Evolutionary conservation across 345 rosid species (phyloP), one percentile per base, ranked within the genome.

Genomic region (Lagerstroemia speciosa): DNA sequence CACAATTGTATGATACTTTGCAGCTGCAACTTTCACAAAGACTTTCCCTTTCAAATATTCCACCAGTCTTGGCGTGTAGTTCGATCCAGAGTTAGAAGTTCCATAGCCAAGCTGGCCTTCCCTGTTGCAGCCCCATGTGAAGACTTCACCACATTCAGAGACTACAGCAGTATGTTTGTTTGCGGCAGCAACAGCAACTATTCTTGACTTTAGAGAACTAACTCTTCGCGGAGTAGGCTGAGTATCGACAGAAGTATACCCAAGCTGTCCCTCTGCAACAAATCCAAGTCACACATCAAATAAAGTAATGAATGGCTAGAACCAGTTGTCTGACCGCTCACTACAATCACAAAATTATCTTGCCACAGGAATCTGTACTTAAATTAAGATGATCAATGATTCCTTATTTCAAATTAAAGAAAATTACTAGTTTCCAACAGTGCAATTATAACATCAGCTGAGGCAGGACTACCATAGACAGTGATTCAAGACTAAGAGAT

Each of bases 81-180:
- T 94, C 70, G 99, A 94, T 66, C 97, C 97, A 20, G 99, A 94
- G 81, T 91, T 89, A 43, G 99, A 94, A 65, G 99, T 94, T 53
- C 99, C 99, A 77, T 94, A 94, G 77, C 99, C 99, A 32, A 94
- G 99, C 72, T 94, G 99, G 65, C 99, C 99, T 81, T 89, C 97
- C 78, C 85, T 81, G 68, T 94, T 94, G 85, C 91, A 89, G 62
- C 99, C 99, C 99, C 99, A 94, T 33, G 99, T 94, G 83, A 85
- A 89, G 68, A 91, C 93, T 83, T 94, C 97, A 69, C 97, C 95
- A 63, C 86, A 84, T 36, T 85, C 96, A 0, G 96, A 91, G 78
- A 91, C 92, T 73, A 83, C 99, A 26, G 96, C 97, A 11, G 93
- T 88, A 74, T 94, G 99, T 68, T 94, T 94, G 75, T 94, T 94